A percentile compares a stretch with the other conserved stretches of the same genome.
These are phyloP conservation scores for Fusarium armeniacum DNA, from an alignment of 2,329 filamentous ascomycete genomes.

Conservation along the genomic window DNA sequence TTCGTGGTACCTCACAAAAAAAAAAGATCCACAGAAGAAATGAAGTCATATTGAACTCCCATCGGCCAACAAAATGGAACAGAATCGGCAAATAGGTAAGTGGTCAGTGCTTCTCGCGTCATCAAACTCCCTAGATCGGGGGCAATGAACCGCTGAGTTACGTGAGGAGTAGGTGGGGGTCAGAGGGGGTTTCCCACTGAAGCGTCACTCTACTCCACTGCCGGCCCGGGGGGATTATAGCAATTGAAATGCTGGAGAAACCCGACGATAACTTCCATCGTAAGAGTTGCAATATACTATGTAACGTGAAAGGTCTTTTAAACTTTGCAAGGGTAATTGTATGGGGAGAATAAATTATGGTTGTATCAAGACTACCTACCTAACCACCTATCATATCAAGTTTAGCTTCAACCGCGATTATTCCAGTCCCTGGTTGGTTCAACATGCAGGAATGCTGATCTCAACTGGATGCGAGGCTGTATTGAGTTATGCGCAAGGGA, in stretches of 20 bases:
- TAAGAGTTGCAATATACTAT: background rate
- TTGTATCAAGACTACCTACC: background rate
- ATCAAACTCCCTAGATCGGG: slow-evolving; percentile 21
- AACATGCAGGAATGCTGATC: slow-evolving; percentile 19
- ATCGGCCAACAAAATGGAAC: slow-evolving; percentile 5
- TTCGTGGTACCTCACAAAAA: slow-evolving; percentile 10
- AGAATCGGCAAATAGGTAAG: slow-evolving; percentile 2
- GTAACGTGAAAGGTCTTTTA: background rate
- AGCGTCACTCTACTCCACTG: slow-evolving; percentile 31
- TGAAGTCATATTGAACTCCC: slow-evolving; percentile 31
- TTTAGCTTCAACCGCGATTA: background rate
- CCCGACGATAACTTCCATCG: background rate
- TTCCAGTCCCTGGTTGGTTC: background rate
- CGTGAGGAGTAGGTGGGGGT: slow-evolving; percentile 2
- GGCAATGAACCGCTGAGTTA: slow-evolving; percentile 24
- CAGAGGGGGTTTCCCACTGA: slow-evolving; percentile 2
- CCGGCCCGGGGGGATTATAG: slow-evolving; percentile 3
- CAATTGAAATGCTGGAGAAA: slow-evolving; percentile 1
- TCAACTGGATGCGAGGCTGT: slow-evolving; percentile 13
- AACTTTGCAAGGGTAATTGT: slow-evolving; percentile 17
- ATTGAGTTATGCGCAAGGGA: slow-evolving; percentile 7
- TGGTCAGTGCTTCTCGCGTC: slow-evolving; percentile 32
- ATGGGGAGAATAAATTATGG: background rate
- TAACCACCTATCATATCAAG: background rate
- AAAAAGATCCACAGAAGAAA: slow-evolving; percentile 21